Percentiles rank a stretch among this genome's conserved stretches.
Conservation (phyloP, 2,329 filamentous ascomycete genomes). For the Hymenotorrendiella dingleyae region DNA sequence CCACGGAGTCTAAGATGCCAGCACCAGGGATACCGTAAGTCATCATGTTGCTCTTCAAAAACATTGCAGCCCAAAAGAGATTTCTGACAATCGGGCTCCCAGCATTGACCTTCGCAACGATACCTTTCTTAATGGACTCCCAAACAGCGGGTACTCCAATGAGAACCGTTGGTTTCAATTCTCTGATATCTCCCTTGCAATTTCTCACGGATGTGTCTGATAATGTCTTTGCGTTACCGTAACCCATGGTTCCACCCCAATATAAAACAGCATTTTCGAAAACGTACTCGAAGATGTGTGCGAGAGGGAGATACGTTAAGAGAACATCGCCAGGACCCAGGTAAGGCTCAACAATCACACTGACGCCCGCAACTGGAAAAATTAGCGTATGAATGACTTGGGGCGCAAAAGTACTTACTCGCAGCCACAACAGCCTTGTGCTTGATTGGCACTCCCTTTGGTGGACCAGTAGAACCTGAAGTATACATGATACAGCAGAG, state of each 20-base stretch:
- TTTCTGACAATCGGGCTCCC: conserved; percentile 64
- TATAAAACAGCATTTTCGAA: conserved; percentile 88
- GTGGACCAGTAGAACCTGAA: conserved; percentile 81
- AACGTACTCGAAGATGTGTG: conserved; percentile 94
- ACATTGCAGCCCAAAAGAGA: conserved; percentile 67
- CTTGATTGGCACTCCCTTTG: conserved; percentile 82
- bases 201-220: conserved; percentile 82
- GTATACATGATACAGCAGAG: conserved; percentile 83
- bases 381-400: conserved; percentile 34
- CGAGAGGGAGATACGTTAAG: conserved; percentile 86
- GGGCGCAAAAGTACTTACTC: conserved; percentile 66
- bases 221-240: conserved; percentile 84
- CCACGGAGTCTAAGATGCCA: conserved; percentile 68
- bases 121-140: conserved; percentile 96
- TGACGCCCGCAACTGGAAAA: conserved; percentile 66
- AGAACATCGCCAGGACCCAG: conserved; percentile 73
- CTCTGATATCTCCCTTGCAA: conserved; percentile 88
- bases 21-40: conserved; percentile 57
- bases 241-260: conserved; percentile 88
- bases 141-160: conserved; percentile 94
- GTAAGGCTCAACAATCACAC: conserved; percentile 69
- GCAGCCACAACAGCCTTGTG: conserved; percentile 81
- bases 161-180: conserved; percentile 82
- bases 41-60: conserved; percentile 54
- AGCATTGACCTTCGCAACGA: conserved; percentile 62